Evolutionary conservation across 1,284 basidiomycete species (phyloP).

Genomic region (Laetiporus sulphureus): DNA sequence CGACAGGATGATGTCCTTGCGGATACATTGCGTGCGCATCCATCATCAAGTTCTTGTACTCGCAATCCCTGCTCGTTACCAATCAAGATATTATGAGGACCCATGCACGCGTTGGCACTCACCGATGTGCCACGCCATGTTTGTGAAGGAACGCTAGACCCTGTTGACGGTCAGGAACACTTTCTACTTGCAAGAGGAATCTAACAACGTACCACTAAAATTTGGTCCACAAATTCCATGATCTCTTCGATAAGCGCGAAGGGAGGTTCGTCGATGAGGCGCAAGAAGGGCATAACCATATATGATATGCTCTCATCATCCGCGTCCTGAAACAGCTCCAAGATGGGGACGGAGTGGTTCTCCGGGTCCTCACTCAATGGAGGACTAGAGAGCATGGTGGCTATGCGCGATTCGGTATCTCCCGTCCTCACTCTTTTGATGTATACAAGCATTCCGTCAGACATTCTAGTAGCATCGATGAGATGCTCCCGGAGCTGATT

Average conservation of each 20-base stretch:
- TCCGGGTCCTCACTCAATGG: slow-evolving; percentile 14
- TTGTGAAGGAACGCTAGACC: slow-evolving; percentile 7
- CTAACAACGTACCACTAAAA: slow-evolving; percentile 21
- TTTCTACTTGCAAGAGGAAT: too few relatives aligned
- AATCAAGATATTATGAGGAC: slow-evolving; percentile 4
- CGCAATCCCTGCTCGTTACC: too few relatives aligned
- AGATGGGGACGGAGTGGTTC: slow-evolving; percentile 25
- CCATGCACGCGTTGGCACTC: neutral
- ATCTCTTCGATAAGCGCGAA: slow-evolving; percentile 23
- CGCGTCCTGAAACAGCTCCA: slow-evolving; percentile 17
- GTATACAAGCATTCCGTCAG: slow-evolving; percentile 19
- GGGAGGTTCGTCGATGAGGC: slow-evolving; percentile 12
- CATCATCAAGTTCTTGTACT: too few relatives aligned
- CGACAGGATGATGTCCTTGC: slow-evolving; percentile 19
- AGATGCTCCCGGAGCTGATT: slow-evolving; percentile 5
- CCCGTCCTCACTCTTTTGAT: slow-evolving; percentile 18
- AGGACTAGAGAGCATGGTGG: slow-evolving; percentile 9
- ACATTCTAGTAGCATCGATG: slow-evolving; percentile 23
- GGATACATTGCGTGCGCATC: too few relatives aligned
- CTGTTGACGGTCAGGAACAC: too few relatives aligned
- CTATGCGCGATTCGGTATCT: slow-evolving; percentile 18
- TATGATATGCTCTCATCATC: slow-evolving; percentile 10
- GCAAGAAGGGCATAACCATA: slow-evolving; percentile 24
- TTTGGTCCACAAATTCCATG: slow-evolving; percentile 22
- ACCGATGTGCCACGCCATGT: slow-evolving; percentile 6